Evolutionary conservation across 1,284 basidiomycete genomes (phyloP).

Genomic region (Heterobasidion parviporum): DNA sequence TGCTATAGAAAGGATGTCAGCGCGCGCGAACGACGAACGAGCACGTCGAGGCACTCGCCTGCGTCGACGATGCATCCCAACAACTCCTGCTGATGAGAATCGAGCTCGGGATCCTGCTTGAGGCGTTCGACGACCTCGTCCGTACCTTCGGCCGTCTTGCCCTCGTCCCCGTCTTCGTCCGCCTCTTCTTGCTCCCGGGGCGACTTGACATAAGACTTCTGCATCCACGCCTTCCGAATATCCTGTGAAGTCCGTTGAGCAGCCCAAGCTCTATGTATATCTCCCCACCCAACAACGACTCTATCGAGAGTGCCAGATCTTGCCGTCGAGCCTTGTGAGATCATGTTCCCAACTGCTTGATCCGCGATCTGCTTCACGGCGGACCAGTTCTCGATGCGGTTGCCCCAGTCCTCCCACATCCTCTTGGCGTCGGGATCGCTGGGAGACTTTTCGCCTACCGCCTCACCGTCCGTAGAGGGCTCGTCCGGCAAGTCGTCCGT

Average conservation of each 20-base stretch:
- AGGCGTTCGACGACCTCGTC: slow-evolving; percentile 59
- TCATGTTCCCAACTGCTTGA: slow-evolving; percentile 57
- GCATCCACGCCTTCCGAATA: slow-evolving; percentile 53
- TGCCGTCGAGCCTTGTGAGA: slow-evolving; percentile 30
- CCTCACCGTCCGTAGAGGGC: slow-evolving; percentile 3
- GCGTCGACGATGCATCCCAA: slow-evolving; percentile 81
- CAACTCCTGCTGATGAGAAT: slow-evolving; percentile 69
- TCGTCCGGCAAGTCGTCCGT: slow-evolving; percentile 18
- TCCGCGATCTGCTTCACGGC: slow-evolving; percentile 66
- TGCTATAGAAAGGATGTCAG: slow-evolving; percentile 25
- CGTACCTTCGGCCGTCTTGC: slow-evolving; percentile 24
- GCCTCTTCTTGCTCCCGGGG: slow-evolving; percentile 29
- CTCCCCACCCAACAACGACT: slow-evolving; percentile 52
- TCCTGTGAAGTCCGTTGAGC: slow-evolving; percentile 40
- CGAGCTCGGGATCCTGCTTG: slow-evolving; percentile 67
- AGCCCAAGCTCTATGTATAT: slow-evolving; percentile 55
- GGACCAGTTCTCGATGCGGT: slow-evolving; percentile 56
- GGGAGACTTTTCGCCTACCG: slow-evolving; percentile 5
- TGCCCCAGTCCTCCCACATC: slow-evolving; percentile 73
- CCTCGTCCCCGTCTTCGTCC: slow-evolving; percentile 28
- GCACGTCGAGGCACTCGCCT: slow-evolving; percentile 34
- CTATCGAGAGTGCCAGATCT: slow-evolving; percentile 3
- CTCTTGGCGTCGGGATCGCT: neutral
- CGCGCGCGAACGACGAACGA: slow-evolving; percentile 6
- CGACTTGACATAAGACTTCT: slow-evolving; percentile 37